These are phyloP conservation scores for Colletotrichum horii DNA, from an alignment of 2,329 filamentous ascomycete genomes.

Conservation along the genomic window DNA sequence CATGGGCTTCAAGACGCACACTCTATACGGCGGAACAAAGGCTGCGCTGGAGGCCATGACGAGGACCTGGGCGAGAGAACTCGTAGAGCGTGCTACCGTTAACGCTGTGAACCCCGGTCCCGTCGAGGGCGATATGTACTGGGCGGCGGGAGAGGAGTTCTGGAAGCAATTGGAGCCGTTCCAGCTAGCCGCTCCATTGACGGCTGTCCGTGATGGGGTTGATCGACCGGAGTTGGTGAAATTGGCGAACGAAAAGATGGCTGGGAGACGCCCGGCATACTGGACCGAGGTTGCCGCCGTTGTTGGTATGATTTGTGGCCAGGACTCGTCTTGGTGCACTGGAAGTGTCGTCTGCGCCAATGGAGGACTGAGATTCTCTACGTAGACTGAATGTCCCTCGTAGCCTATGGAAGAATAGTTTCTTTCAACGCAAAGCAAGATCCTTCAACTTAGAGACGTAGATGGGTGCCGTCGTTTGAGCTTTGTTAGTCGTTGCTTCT, in stretches of 20 bases:
- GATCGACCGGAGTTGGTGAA: constrained; percentile 21
- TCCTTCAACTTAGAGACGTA: neutral
- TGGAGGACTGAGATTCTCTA: constrained; percentile 65
- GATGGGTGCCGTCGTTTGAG: neutral
- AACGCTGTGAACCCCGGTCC: constrained; percentile 63
- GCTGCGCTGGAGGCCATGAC: constrained; percentile 64
- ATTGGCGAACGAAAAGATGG: constrained; percentile 26
- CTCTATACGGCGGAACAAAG: constrained; percentile 62
- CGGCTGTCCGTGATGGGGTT: neutral
- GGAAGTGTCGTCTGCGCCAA: constrained; percentile 82
- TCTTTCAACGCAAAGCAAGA: neutral
- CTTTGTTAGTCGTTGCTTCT: neutral
- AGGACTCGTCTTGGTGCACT: constrained; percentile 77
- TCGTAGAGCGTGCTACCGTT: constrained; percentile 57
- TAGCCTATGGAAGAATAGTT: neutral
- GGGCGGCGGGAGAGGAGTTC: neutral
- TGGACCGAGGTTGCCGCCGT: constrained; percentile 75
- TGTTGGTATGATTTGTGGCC: constrained; percentile 75
- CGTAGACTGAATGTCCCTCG: neutral
- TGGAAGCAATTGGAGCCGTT: neutral
- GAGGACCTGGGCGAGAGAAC: constrained; percentile 62
- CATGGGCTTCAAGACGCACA: constrained; percentile 56
- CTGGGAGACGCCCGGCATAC: constrained; percentile 66
- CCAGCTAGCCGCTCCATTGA: neutral
- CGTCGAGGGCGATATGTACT: constrained; percentile 57